phyloP scores from a whole-genome alignment of 2,329 filamentous ascomycete species.

The Metarhizium sp. region DNA sequence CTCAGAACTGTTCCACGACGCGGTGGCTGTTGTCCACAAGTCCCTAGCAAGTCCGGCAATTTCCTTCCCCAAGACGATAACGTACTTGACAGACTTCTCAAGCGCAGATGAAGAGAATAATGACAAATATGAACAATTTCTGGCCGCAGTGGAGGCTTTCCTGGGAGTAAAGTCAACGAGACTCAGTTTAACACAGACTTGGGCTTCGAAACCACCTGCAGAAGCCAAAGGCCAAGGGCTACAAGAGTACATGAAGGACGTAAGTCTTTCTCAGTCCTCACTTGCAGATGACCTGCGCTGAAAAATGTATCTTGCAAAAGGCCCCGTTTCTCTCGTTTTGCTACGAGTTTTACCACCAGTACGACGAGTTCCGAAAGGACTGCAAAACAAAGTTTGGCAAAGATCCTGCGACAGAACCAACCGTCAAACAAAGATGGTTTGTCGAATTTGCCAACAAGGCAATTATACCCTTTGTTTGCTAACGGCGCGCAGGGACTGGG shows the following conservation, averaged over 20 bases:
- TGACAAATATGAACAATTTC: slow-evolving; percentile 12
- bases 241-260: slow-evolving; percentile 19
- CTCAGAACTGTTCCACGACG: slow-evolving; percentile 13
- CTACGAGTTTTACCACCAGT: slow-evolving; percentile 23
- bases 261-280: slow-evolving; percentile 7
- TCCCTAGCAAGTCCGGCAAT: neutral
- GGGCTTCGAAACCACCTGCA: slow-evolving; percentile 13
- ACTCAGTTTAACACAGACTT: slow-evolving; percentile 11
- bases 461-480: neutral
- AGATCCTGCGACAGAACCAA: slow-evolving; percentile 20
- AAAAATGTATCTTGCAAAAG: slow-evolving; percentile 7
- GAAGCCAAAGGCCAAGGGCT: slow-evolving; percentile 14
- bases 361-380: slow-evolving; percentile 16
- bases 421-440: slow-evolving; percentile 20
- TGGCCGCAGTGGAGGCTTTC: slow-evolving; percentile 14
- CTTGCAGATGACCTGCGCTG: neutral
- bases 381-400: slow-evolving; percentile 16
- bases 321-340: slow-evolving; percentile 20
- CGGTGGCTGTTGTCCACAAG: slow-evolving; percentile 9
- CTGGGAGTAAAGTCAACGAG: slow-evolving; percentile 10
- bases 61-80: slow-evolving; percentile 10
- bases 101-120: slow-evolving; percentile 3
- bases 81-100: slow-evolving; percentile 18
- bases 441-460: neutral
- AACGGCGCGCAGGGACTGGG: slow-evolving; percentile 13